Percentiles rank a stretch among this genome's conserved stretches.
Conservation (phyloP, 108 stramenopile species). For the Pelagomonas calceolata region DNA sequence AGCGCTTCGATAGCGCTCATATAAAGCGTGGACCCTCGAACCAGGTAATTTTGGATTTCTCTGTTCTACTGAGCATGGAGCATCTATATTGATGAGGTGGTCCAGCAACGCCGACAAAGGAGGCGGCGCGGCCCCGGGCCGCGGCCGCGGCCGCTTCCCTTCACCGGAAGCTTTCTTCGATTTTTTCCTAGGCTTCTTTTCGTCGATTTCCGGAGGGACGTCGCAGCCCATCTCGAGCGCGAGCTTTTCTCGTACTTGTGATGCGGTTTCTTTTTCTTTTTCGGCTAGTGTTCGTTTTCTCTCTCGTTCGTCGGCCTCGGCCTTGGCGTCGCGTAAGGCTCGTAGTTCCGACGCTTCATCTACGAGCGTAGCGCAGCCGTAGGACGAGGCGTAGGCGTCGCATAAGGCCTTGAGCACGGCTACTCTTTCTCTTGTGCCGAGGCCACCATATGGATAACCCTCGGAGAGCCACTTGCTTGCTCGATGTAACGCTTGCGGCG, state of each 20-base stretch:
- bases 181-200: no score
- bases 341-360: not conserved
- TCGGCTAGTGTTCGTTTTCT: not conserved
- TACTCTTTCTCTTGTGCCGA: not conserved
- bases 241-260: not conserved
- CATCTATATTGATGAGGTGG: not conserved
- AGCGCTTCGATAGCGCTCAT: not conserved
- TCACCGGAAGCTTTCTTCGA: no score
- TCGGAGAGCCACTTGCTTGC: not conserved
- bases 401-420: not conserved
- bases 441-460: not conserved
- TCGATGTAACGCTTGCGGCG: not conserved
- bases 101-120: not conserved
- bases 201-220: no score
- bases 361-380: not conserved
- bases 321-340: not conserved
- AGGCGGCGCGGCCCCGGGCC: not conserved
- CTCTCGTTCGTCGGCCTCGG: not conserved
- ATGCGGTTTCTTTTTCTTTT: not conserved
- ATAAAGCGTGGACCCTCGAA: not conserved
- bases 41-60: not conserved
- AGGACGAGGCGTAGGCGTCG: not conserved
- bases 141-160: not conserved
- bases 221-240: not conserved
- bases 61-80: not conserved